Conservation (phyloP, 2,329 filamentous ascomycete genomes). For the Sporothrix pallida region DNA sequence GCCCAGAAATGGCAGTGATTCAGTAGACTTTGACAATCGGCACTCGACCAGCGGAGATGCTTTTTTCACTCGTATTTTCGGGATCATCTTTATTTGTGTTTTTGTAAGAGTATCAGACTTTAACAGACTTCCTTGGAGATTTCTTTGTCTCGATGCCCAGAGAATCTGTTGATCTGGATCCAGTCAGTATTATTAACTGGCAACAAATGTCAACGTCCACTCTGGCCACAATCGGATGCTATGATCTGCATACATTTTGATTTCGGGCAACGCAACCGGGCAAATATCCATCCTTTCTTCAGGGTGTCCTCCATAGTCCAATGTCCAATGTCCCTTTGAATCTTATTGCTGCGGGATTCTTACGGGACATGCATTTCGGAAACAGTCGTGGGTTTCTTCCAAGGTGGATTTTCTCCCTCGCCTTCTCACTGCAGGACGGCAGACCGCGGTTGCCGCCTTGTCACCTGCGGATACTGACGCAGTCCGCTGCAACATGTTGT, state of each 20-base stretch:
- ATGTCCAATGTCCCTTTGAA: background rate
- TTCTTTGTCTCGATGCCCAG: background rate
- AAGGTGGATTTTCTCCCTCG: background rate
- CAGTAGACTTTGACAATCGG: background rate
- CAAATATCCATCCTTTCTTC: background rate
- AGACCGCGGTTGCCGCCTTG: background rate
- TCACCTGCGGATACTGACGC: background rate
- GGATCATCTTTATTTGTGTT: background rate
- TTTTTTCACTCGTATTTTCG: background rate
- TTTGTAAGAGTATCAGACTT: background rate
- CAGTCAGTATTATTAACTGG: background rate
- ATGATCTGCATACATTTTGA: too few relatives aligned
- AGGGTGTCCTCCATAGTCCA: too few relatives aligned
- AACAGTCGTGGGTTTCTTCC: background rate
- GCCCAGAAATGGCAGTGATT: background rate
- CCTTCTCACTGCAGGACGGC: background rate
- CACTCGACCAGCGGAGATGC: background rate
- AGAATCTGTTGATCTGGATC: background rate
- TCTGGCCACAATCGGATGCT: too few relatives aligned
- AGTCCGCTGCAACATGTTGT: constrained; percentile 12
- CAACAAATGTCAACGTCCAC: background rate
- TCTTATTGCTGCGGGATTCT: background rate
- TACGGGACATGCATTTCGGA: too few relatives aligned
- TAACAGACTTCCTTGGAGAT: background rate
- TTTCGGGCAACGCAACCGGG: background rate